Evolutionary conservation across 352 stramenopile species (phyloP).

Genomic region (Pythium pectinolyticum): DNA sequence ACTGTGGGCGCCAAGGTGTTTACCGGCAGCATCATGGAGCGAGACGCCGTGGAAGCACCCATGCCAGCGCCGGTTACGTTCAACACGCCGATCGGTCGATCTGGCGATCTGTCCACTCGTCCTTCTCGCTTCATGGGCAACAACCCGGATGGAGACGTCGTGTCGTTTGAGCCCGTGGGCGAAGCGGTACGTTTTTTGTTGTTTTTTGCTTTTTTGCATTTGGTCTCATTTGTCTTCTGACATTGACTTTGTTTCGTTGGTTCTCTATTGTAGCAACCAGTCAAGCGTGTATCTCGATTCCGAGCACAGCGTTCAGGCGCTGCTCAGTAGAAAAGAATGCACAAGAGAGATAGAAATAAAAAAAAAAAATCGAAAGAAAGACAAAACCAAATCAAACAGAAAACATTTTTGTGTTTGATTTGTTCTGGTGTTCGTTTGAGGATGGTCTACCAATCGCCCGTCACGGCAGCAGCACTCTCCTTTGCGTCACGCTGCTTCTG

Average conservation of each 20-base stretch:
- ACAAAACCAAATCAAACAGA: too few species aligned
- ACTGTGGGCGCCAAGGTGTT: conserved; percentile 50
- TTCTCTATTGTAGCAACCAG: conserved; percentile 53
- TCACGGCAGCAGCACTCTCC: conserved; percentile 72
- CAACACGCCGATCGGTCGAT: not conserved
- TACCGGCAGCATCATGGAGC: conserved; percentile 72
- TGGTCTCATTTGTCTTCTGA: not conserved
- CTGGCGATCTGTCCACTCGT: conserved; percentile 26
- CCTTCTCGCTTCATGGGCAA: conserved; percentile 63
- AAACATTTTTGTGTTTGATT: too few species aligned
- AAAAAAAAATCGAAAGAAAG: not conserved
- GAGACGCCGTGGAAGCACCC: conserved; percentile 36
- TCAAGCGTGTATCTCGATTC: conserved; percentile 85
- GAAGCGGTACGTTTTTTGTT: conserved; percentile 53
- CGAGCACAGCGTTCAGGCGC: conserved; percentile 50
- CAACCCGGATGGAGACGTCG: conserved; percentile 64
- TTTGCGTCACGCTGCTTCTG: conserved; percentile 70
- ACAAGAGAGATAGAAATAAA: too few species aligned
- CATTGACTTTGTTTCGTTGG: not conserved
- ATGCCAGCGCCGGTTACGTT: not conserved
- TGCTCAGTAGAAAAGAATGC: not conserved
- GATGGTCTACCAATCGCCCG: conserved; percentile 82
- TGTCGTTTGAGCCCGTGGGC: conserved; percentile 73
- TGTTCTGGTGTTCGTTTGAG: too few species aligned
- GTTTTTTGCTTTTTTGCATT: conserved; percentile 1